phyloP scores from a whole-genome alignment of 2,329 filamentous ascomycete species.

The Colletotrichum siamense region DNA sequence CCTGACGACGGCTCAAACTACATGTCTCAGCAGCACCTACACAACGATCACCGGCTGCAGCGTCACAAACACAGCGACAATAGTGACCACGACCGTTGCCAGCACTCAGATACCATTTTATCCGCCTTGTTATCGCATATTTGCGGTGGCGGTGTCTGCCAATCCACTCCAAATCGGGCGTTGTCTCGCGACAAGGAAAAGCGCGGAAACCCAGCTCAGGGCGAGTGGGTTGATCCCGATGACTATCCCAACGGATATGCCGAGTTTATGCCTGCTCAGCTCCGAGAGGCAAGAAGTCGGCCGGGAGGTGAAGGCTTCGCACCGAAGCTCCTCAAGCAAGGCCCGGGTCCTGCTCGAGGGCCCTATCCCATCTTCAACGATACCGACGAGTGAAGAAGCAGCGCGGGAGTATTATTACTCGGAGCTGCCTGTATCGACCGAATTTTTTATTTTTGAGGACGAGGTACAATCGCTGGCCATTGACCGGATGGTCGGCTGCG shows the following conservation, averaged over 20 bases:
- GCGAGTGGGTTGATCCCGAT: not conserved
- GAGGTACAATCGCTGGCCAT: too few species aligned
- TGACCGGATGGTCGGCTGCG: too few species aligned
- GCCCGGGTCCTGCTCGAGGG: not conserved
- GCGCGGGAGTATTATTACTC: not conserved
- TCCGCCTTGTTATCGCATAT: not conserved
- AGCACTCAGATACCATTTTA: not conserved
- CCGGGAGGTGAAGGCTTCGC: not conserved
- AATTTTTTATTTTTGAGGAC: too few species aligned
- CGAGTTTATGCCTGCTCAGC: not conserved
- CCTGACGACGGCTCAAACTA: not conserved
- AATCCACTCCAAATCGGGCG: not conserved
- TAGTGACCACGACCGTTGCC: not conserved
- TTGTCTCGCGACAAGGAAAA: not conserved
- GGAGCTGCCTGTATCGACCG: not conserved
- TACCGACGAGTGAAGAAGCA: not conserved
- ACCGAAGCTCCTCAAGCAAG: not conserved
- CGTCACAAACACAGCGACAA: not conserved
- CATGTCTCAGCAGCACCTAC: not conserved
- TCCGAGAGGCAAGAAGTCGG: not conserved
- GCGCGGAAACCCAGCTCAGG: not conserved
- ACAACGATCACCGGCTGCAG: not conserved
- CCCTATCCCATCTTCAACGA: not conserved
- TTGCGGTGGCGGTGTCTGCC: not conserved
- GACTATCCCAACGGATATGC: not conserved